Base-by-base conservation (phyloP, 495 filamentous ascomycete species). In the Lophiostoma macrostomum region DNA sequence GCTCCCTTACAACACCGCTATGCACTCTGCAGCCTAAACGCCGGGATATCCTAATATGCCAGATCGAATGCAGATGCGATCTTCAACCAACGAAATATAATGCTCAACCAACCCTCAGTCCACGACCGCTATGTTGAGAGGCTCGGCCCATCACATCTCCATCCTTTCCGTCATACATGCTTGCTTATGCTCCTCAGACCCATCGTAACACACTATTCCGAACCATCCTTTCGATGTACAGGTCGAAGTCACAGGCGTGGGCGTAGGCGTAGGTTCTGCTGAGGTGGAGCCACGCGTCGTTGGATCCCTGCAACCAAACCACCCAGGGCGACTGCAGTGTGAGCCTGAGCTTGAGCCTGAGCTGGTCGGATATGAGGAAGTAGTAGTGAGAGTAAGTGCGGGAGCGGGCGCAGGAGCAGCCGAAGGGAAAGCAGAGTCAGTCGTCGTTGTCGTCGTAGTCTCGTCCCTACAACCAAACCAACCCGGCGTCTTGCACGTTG, bases 271-370 rank as follows among this genome's bases (percentile, higher is more conserved):
- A 5, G 71, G 50, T 6, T 64, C 52, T 22, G 70, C 69, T 0
- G 61, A 69, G n/a, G 63, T 63, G 1, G 72, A 71, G 16, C 70
- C 70, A 12, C 70, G 71, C 4, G 77, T 79, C 1, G 77, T 80
- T 24, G 73, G 75, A 47, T 74, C 67, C 55, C 83, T 79, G 25
- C 78, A 77, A 27, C 81, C 82, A 67, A 83, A 88, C 86, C 84
- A 88, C 32, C 85, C 86, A 5, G 82, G 84, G 20, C 79, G 75
- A 32, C 72, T 69, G 55, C 86, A 90, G 0, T 75, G 78, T 5
- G 73, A 72, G 22, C 32, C 28, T 32, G 77, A 89, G 0, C 77
- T 79, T 6, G 73, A 78, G 5, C 72, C 71, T 5, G 46, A 4
- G n/a, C 31, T 13, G 4, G 41, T 55, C 4, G 51, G 32, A 5